phyloP scores from a whole-genome alignment of 352 stramenopile species.

The Lagenidium giganteum region DNA sequence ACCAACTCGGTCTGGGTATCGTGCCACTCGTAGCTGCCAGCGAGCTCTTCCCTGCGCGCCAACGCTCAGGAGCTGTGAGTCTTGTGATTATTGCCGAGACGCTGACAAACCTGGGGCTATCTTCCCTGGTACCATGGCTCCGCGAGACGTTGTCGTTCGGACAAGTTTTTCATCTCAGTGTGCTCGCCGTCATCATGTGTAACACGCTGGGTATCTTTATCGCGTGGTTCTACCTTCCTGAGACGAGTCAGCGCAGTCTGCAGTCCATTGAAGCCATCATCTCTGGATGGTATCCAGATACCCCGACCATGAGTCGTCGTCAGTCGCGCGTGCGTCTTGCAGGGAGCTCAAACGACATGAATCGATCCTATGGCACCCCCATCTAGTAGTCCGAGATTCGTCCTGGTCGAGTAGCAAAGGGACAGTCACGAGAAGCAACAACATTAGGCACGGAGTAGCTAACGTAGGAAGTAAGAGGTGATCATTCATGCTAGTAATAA shows the following conservation, averaged over 20 bases:
- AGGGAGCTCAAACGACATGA: too few species aligned
- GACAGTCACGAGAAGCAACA: not conserved
- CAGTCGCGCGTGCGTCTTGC: slow-evolving; percentile 49
- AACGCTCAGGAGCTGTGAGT: slow-evolving; percentile 58
- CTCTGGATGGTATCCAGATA: slow-evolving; percentile 67
- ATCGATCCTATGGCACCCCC: slow-evolving; percentile 23
- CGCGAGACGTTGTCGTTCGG: slow-evolving; percentile 25
- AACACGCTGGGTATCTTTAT: slow-evolving; percentile 41
- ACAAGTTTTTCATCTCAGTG: slow-evolving; percentile 28
- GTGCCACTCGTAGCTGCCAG: slow-evolving; percentile 52
- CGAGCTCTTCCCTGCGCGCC: slow-evolving; percentile 66
- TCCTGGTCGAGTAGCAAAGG: not conserved
- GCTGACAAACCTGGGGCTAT: slow-evolving; percentile 32
- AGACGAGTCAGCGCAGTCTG: slow-evolving; percentile 70
- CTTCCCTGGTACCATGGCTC: slow-evolving; percentile 29
- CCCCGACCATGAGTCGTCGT: slow-evolving; percentile 37
- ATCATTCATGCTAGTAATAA: too few species aligned
- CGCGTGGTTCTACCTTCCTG: slow-evolving; percentile 63
- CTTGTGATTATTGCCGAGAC: slow-evolving; percentile 61
- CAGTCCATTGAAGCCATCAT: slow-evolving; percentile 80
- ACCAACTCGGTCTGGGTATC: slow-evolving; percentile 60
- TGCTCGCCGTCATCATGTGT: slow-evolving; percentile 34
- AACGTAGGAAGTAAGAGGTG: too few species aligned
- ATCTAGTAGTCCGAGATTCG: slow-evolving; percentile 4
- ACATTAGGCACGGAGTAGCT: too few species aligned